Base-by-base conservation (phyloP, 1,139 yeast genomes). In the Candida sanyaensis region DNA sequence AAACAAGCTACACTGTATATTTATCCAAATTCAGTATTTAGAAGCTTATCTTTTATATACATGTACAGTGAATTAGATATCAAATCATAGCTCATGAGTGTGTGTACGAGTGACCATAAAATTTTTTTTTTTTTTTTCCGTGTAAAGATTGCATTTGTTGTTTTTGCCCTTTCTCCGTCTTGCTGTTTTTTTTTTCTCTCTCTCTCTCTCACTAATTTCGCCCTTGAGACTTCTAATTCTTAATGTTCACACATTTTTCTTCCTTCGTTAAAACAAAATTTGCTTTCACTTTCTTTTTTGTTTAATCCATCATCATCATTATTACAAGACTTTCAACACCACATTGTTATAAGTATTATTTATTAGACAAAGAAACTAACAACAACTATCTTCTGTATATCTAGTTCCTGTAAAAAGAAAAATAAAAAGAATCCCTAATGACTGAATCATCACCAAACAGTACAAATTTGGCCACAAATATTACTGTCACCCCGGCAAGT, bases 401-500 rank as follows among this genome's bases (percentile, higher is more conserved):
- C 21, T 17, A 17, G 21, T 17, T 17, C 21, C 21, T 17, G 21
- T 17, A 17, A 17, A 17, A 17, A 17, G 3, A 17, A 17, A 17
- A 17, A 17, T 2, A 17, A 17, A 2, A 17, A 17, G 3, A 26
- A 32, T 32, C n/a, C 34, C 23, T n/a, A 32, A 32, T 36, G 39
- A 24, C 39, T 11, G 39, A 36, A 24, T 36, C 24, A 36, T 36
- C 39, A 2, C 39, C 39, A 11, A 36, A 36, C 12, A 24, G 29
- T 11, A 7, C 39, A 28, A 11, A 36, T 27, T 23, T 36, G 39
- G 13, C 39, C 10, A 36, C 29, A 23, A 36, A 36, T 36, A 36
- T 36, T 27, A 36, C 39, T 24, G 29, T 36, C 21, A 36, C 39
- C 29, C 39, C 39, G 13, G 39, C 39, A 24, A 36, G 39, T 24